Evolutionary conservation across 306 rosid species (phyloP).

Genomic region (Quercus wislizeni): DNA sequence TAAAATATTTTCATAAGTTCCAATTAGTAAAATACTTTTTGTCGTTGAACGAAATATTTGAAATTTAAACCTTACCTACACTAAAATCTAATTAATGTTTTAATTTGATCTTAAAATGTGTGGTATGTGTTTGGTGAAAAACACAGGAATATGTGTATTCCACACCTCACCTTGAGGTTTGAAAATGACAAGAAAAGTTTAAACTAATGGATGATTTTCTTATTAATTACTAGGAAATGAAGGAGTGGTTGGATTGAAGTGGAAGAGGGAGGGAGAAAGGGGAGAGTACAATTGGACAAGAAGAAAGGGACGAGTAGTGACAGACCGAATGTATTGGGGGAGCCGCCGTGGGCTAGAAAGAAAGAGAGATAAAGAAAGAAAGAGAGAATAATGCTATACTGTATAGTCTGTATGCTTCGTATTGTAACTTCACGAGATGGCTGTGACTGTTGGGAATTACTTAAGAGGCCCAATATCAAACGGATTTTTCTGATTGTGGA

Average conservation of each 20-base stretch:
- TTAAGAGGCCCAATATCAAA: conserved; percentile 19
- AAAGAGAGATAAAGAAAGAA: conserved; percentile 13
- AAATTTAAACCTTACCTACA: no score
- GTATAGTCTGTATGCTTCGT: background rate
- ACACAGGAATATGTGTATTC: background rate
- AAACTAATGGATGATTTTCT: background rate
- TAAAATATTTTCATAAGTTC: no score
- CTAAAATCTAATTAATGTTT: no score
- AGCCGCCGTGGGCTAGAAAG: conserved; percentile 25
- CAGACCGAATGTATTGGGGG: conserved; percentile 45
- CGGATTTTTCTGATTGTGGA: conserved; percentile 48
- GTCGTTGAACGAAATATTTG: no score
- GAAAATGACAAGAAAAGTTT: background rate
- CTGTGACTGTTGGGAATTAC: conserved; percentile 16
- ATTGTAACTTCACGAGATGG: conserved; percentile 23
- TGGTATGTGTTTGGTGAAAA: background rate
- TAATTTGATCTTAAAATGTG: no score
- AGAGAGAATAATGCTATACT: background rate
- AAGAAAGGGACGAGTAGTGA: conserved; percentile 28
- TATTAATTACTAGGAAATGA: background rate
- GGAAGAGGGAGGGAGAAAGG: background rate
- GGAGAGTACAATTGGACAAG: conserved; percentile 5
- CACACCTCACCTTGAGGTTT: background rate
- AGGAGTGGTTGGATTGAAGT: background rate
- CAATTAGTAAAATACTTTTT: no score